Evolutionary conservation across 2,329 filamentous ascomycete species (phyloP).

Genomic region (Colletotrichum musae): DNA sequence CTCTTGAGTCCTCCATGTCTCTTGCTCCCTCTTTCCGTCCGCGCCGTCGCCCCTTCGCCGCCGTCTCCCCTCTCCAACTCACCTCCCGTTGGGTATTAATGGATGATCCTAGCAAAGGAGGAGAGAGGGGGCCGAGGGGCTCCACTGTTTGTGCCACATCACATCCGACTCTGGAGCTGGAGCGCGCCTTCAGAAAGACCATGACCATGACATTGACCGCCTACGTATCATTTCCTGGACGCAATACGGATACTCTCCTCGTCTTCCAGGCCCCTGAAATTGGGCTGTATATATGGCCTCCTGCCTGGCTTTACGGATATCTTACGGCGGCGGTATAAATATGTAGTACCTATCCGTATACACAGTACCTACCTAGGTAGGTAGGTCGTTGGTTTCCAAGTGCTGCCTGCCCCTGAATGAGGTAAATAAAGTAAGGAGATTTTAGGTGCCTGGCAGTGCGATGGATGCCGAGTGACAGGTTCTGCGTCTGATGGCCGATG

Average conservation of each 20-base stretch:
- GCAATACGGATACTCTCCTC: background rate
- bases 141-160: conserved; percentile 36
- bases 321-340: too few species aligned
- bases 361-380: too few species aligned
- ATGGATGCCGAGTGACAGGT: too few species aligned
- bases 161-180: conserved; percentile 15
- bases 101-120: conserved; percentile 12
- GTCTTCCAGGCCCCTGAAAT: conserved; percentile 5
- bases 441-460: too few species aligned
- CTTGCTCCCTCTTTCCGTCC: background rate
- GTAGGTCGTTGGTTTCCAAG: too few species aligned
- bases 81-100: background rate
- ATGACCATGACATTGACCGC: background rate
- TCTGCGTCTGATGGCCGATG: background rate
- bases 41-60: background rate
- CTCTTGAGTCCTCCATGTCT: background rate
- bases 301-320: background rate
- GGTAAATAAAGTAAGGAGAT: background rate
- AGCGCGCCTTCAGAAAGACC: conserved; percentile 1
- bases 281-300: conserved; percentile 13
- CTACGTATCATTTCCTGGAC: too few species aligned
- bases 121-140: conserved; percentile 9
- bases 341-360: too few species aligned
- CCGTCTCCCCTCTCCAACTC: background rate
- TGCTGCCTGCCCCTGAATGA: background rate